These are phyloP conservation scores for Ceratobasidium sp. DNA, from an alignment of 1,284 basidiomycete genomes.

Conservation along the genomic window DNA sequence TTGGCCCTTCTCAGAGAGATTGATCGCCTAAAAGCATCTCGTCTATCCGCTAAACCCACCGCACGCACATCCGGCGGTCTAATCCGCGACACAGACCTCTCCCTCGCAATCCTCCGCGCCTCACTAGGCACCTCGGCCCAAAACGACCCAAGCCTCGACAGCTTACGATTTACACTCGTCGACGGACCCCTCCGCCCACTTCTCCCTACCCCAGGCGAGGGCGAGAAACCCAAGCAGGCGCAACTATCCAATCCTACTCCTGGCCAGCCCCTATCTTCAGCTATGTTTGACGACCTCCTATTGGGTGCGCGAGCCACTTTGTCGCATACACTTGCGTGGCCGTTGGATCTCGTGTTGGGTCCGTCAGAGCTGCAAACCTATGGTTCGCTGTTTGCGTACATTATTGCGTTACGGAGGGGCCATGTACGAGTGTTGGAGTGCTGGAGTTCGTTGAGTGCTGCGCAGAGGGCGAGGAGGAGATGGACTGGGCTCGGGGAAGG, in stretches of 20 bases:
- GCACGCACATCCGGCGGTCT: slow-evolving; percentile 67
- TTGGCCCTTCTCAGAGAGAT: slow-evolving; percentile 82
- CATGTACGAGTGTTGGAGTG: slow-evolving; percentile 83
- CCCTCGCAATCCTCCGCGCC: slow-evolving; percentile 83
- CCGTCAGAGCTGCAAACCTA: slow-evolving; percentile 81
- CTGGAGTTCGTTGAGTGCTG: slow-evolving; percentile 86
- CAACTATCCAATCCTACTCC: not conserved
- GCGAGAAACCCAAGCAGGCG: slow-evolving; percentile 52
- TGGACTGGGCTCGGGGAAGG: slow-evolving; percentile 92
- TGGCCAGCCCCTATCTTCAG: slow-evolving; percentile 52
- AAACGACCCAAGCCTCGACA: slow-evolving; percentile 78
- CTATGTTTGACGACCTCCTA: slow-evolving; percentile 78
- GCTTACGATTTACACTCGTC: slow-evolving; percentile 79
- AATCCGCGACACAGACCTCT: slow-evolving; percentile 89
- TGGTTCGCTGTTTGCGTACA: slow-evolving; percentile 82
- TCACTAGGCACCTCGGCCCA: slow-evolving; percentile 88
- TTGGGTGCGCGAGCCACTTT: slow-evolving; percentile 83
- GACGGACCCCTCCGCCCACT: slow-evolving; percentile 82
- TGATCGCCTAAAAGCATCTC: slow-evolving; percentile 80
- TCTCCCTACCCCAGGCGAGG: slow-evolving; percentile 67
- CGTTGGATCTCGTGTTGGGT: slow-evolving; percentile 90
- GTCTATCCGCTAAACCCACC: slow-evolving; percentile 71
- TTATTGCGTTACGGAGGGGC: slow-evolving; percentile 85
- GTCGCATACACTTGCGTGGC: slow-evolving; percentile 80
- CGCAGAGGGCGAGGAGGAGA: slow-evolving; percentile 81